Evolutionary conservation across 192 early-diverging fungal species (phyloP), one percentile per base, ranked within the genome.

Genomic region (Backusella sp.): DNA sequence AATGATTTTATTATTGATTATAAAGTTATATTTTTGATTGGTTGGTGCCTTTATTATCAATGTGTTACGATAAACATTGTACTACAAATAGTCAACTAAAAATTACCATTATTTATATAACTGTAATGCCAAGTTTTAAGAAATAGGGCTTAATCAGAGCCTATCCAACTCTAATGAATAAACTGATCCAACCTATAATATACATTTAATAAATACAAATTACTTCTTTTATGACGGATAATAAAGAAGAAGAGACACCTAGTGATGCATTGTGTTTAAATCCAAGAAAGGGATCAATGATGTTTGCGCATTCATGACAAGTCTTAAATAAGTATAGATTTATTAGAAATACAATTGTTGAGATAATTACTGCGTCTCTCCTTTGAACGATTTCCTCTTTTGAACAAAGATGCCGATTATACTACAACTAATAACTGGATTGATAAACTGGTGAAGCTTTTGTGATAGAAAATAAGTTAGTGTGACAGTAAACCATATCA

Each of bases 331-430:
- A 28, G 56, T 28, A 62, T 21, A 62, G 23, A 28, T 56, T 56
- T 56, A 21, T 56, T 56, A 49, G 17, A 49, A 6, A 49, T 19
- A 49, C 19, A 49, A 44, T n/a, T 49, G 6, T 49, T 49, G 46
- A 49, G n/a, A 49, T 12, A 12, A 62, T 12, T 62, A 62, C 26
- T 0, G 23, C 9, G 26, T 28, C 26, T 15, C 56, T 62, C 23
- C 56, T 62, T 62, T 62, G 56, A 62, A 28, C 56, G 56, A 62
- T 62, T 62, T 62, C 56, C 56, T 62, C 23, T 62, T 62, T 62
- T 62, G 56, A 62, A 62, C 56, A 62, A 62, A 62, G 56, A 62
- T 62, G 56, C 56, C 56, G 23, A 28, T 26, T 62, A 62, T 62
- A 62, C 56, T 62, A 28, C 8, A n/a, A 3, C 3, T n/a, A 9